Base-by-base conservation (phyloP, 2,329 filamentous ascomycete genomes). In the Mycogone perniciosa region DNA sequence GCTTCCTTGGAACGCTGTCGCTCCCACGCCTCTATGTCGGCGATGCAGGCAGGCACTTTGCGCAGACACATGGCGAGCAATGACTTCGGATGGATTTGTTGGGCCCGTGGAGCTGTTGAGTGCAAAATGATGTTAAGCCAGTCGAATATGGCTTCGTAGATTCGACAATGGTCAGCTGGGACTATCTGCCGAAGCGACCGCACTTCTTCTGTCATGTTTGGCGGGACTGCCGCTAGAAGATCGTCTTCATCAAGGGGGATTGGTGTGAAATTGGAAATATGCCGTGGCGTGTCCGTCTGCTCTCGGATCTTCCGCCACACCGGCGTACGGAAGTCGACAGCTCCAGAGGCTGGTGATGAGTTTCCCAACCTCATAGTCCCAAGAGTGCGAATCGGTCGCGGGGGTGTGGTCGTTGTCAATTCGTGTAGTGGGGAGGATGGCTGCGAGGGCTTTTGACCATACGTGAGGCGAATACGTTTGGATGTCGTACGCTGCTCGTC, bases 31-130 rank as follows among this genome's bases (percentile, higher is more conserved):
- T 67, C 64, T 41, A 69, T 68, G 7, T 66, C 52, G 10, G 62
- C 58, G 29, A 68, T 42, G 26, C 61, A 63, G 7, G 56, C 56
- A 3, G 65, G 63, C 9, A 67, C 48, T 48, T 56, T 62, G 10
- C 65, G 68, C 34, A 71, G 54, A 37, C 68, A 71, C 60, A 71
- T 65, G n/a, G 59, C 62, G 7, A 71, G 51, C 4, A 71, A 57
- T 7, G 68, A 69, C 44, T 67, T 68, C 5, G 55, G 54, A 11
- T 60, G 59, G 7, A 58, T 38, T 20, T 61, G 55, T 26, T 59
- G 47, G 3, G 42, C 48, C 4, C 54, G 46, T 2, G 56, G 41
- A 7, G 58, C 50, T 6, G 66, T 69, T 6, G 60, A 58, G 26
- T 54, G 59, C 35, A 71, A 50, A 5, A 71, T 37, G 7, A 57